Evolutionary conservation across 2,329 filamentous ascomycete species (phyloP).

Genomic region (Fusarium anguioides): DNA sequence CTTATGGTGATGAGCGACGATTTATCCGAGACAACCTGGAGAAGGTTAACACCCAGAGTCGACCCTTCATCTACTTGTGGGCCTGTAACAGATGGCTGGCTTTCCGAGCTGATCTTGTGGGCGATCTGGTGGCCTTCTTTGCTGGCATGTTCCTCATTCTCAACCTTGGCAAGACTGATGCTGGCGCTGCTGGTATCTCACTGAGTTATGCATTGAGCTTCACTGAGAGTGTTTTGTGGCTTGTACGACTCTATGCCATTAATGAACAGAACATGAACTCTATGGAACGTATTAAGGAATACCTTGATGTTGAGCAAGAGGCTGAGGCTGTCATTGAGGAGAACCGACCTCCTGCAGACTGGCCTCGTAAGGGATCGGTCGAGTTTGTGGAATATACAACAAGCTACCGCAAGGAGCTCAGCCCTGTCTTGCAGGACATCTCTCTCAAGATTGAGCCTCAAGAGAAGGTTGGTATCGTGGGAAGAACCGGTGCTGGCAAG

Average conservation of each 20-base stretch:
- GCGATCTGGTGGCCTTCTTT: constrained; percentile 92
- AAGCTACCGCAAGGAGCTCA: constrained; percentile 86
- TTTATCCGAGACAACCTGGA: constrained; percentile 92
- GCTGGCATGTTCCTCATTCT: constrained; percentile 90
- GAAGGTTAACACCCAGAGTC: constrained; percentile 89
- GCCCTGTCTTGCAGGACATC: constrained; percentile 84
- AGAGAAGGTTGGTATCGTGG: constrained; percentile 96
- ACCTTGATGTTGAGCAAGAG: constrained; percentile 95
- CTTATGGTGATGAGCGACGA: constrained; percentile 91
- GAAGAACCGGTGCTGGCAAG: constrained; percentile 95
- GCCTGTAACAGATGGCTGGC: constrained; percentile 96
- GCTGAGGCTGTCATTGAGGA: constrained; percentile 81
- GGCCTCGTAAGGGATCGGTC: constrained; percentile 87
- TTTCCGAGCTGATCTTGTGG: constrained; percentile 89
- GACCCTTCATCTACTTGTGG: constrained; percentile 97
- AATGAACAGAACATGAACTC: constrained; percentile 99
- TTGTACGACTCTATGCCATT: constrained; percentile 90
- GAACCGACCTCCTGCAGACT: constrained; percentile 79
- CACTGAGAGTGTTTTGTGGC: constrained; percentile 96
- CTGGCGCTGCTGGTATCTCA: constrained; percentile 91
- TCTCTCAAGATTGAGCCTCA: constrained; percentile 86
- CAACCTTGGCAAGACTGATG: constrained; percentile 84
- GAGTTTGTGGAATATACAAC: constrained; percentile 92
- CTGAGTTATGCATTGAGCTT: constrained; percentile 97
- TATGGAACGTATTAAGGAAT: constrained; percentile 96